These are phyloP conservation scores for Phylloporus arenicola DNA, from an alignment of 768 basidiomycete species.

Conservation along the genomic window DNA sequence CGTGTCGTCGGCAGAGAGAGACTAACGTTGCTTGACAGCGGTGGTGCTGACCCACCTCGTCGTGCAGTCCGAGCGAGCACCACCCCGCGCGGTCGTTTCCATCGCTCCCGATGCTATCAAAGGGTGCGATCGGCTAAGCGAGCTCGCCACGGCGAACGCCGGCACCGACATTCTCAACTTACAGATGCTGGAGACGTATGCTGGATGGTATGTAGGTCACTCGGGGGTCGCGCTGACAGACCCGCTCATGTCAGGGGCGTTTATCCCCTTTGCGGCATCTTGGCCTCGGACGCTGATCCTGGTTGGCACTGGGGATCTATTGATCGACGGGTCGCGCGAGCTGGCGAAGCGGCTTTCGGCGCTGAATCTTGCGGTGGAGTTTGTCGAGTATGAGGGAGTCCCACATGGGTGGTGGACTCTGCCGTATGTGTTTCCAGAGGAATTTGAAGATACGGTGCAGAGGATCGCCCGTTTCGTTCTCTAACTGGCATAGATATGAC, in stretches of 20 bases:
- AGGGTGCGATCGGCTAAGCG: neutral
- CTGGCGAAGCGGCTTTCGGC: slow-evolving; percentile 4
- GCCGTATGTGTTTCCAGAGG: too few relatives aligned
- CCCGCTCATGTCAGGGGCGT: slow-evolving; percentile 16
- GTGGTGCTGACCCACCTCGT: slow-evolving; percentile 29
- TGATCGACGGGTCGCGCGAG: slow-evolving; percentile 9
- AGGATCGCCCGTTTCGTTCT: too few relatives aligned
- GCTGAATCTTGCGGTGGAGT: slow-evolving; percentile 8
- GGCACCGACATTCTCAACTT: slow-evolving; percentile 1
- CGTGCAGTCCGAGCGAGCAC: slow-evolving; percentile 46
- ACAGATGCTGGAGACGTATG: rapidly evolving
- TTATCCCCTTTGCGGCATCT: slow-evolving; percentile 11
- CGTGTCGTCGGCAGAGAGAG: too few relatives aligned
- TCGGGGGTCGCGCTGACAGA: slow-evolving; percentile 4
- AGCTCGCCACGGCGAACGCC: neutral
- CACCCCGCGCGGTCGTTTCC: slow-evolving; percentile 52
- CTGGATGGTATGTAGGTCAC: slow-evolving; percentile 7
- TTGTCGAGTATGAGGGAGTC: slow-evolving; percentile 18
- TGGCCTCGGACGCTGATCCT: slow-evolving; percentile 24
- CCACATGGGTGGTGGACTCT: too few relatives aligned
- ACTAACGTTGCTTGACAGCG: slow-evolving; percentile 10
- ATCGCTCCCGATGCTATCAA: slow-evolving; percentile 40
- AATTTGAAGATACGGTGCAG: too few relatives aligned
- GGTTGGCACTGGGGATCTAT: slow-evolving; percentile 13
- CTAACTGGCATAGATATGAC: too few relatives aligned